phyloP scores from a whole-genome alignment of 352 stramenopile species.

The Globisporangium irregulare region DNA sequence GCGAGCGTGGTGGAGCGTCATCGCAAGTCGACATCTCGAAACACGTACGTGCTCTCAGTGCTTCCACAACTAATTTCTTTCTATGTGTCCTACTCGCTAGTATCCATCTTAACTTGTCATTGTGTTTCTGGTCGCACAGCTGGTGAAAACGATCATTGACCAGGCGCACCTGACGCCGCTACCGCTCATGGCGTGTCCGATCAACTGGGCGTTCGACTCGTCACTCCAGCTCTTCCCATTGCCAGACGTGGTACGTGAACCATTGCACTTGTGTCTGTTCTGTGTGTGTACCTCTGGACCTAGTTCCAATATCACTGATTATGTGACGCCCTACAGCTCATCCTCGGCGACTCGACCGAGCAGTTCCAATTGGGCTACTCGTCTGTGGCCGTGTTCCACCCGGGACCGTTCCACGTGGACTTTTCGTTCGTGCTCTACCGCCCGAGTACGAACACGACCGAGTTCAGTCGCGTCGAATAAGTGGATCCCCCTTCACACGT shows the following conservation, averaged over 20 bases:
- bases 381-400: constrained; percentile 77
- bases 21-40: constrained; percentile 75
- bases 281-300: not conserved
- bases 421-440: constrained; percentile 87
- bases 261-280: not conserved
- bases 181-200: constrained; percentile 82
- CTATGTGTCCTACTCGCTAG: not conserved
- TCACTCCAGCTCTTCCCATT: constrained; percentile 91
- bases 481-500: not conserved
- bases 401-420: constrained; percentile 78
- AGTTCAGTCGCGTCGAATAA: constrained; percentile 82
- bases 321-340: constrained; percentile 30
- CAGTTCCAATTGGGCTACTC: constrained; percentile 84
- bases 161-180: constrained; percentile 93
- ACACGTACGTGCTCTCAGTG: constrained; percentile 41
- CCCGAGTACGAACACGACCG: constrained; percentile 76
- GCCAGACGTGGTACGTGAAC: constrained; percentile 76
- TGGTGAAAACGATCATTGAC: constrained; percentile 89
- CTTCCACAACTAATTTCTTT: not conserved
- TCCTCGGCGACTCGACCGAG: constrained; percentile 78
- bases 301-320: not conserved
- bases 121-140: constrained; percentile 19
- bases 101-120: not conserved
- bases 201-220: constrained; percentile 94
- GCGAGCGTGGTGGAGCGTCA: constrained; percentile 1